Evolutionary conservation across 2,329 filamentous ascomycete species (phyloP).

Genomic region (Nemania serpens): DNA sequence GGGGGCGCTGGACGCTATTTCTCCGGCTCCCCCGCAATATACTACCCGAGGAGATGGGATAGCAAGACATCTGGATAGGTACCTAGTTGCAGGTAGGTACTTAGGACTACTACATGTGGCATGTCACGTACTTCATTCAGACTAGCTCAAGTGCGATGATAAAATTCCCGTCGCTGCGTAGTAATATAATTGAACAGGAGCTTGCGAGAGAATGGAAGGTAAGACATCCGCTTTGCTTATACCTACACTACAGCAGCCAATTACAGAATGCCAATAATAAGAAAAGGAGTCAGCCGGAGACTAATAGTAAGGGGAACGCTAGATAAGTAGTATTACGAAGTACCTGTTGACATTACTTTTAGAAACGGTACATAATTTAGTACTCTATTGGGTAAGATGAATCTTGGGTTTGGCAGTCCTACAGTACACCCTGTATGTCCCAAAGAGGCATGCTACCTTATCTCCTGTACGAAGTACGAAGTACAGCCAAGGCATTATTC

Average conservation of each 20-base stretch:
- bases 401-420: no score
- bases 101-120: neutral
- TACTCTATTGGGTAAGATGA: constrained; percentile 14
- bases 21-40: constrained; percentile 18
- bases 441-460: constrained; percentile 28
- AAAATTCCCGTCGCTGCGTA: neutral
- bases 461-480: neutral
- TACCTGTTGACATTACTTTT: neutral
- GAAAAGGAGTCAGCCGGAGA: neutral
- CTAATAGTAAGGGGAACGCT: no score
- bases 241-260: neutral
- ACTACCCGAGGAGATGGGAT: no score
- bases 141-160: constrained; percentile 6
- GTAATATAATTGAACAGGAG: neutral
- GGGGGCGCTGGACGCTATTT: neutral
- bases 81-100: no score
- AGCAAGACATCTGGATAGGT: no score
- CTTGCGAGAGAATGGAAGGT: constrained; percentile 5
- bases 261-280: neutral
- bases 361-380: neutral
- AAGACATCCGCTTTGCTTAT: neutral
- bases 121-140: constrained; percentile 8
- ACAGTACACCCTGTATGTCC: constrained; percentile 1
- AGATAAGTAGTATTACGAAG: no score
- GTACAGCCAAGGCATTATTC: neutral